Conservation (phyloP, 2,329 filamentous ascomycete species). For the Sporothrix variecibatus region DNA sequence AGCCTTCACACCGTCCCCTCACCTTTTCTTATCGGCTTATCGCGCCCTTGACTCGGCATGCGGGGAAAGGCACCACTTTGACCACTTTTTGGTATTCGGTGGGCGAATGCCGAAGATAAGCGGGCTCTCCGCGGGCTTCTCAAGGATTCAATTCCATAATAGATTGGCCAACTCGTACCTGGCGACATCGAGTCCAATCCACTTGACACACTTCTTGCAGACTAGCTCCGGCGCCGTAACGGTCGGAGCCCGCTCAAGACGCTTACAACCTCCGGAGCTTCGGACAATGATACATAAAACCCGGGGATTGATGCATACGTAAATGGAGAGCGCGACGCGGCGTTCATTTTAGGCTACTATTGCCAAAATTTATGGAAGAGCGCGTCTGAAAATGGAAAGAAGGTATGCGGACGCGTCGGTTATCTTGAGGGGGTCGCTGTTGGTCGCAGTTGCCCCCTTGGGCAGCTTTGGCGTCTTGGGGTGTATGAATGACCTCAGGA, state of each 20-base stretch:
- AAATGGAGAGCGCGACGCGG: conserved; percentile 21
- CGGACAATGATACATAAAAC: background rate
- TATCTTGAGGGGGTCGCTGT: background rate
- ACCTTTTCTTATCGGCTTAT: conserved; percentile 2
- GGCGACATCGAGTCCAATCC: background rate
- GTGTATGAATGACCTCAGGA: background rate
- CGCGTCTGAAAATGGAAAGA: background rate
- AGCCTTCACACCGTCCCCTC: background rate
- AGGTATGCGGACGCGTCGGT: background rate
- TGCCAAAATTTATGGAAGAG: background rate
- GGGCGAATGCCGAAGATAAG: conserved; percentile 11
- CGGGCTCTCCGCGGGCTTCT: background rate
- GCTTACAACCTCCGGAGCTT: background rate
- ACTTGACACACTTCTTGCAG: background rate
- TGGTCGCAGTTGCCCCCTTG: conserved; percentile 3
- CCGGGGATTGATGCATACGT: conserved; percentile 13
- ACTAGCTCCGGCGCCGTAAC: background rate
- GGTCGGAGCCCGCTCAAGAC: background rate
- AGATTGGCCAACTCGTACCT: background rate
- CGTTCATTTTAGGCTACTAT: conserved; percentile 24
- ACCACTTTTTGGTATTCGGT: background rate
- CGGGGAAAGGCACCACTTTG: background rate
- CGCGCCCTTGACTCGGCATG: background rate
- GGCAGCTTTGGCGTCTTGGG: conserved; percentile 6
- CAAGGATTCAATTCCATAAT: background rate